Conservation (phyloP, 805 yeast species). For the Candida ulmi region DNA sequence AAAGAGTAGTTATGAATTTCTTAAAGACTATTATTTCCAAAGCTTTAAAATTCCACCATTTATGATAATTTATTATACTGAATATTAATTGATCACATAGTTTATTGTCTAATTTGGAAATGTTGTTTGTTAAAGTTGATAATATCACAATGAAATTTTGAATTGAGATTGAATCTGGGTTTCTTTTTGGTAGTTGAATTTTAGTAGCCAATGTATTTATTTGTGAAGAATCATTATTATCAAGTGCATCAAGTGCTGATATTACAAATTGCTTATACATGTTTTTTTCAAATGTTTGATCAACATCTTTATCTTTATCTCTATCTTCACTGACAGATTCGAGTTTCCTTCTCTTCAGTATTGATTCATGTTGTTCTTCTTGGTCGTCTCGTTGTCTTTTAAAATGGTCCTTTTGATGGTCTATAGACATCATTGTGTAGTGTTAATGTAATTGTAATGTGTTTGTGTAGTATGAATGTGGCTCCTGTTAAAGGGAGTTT, state of each 20-base stretch:
- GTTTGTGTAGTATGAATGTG: background rate
- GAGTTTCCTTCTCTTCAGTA: conserved; percentile 7
- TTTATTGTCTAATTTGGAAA: conserved; percentile 52
- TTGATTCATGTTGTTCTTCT: conserved; percentile 6
- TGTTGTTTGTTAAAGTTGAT: conserved; percentile 53
- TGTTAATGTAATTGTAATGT: background rate
- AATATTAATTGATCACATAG: conserved; percentile 48
- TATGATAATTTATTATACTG: conserved; percentile 51
- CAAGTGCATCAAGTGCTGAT: conserved; percentile 67
- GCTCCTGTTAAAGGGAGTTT: too few relatives aligned
- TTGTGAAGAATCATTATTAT: conserved; percentile 50
- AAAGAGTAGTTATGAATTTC: conserved; percentile 69
- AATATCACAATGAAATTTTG: conserved; percentile 51
- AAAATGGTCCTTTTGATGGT: conserved; percentile 21
- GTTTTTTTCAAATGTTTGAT: conserved; percentile 24
- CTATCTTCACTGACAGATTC: background rate
- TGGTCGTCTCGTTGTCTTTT: conserved; percentile 22
- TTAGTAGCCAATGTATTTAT: conserved; percentile 57
- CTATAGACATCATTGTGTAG: conserved; percentile 23
- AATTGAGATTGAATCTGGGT: conserved; percentile 48
- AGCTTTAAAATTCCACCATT: conserved; percentile 51
- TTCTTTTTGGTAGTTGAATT: conserved; percentile 44
- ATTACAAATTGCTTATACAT: conserved; percentile 43
- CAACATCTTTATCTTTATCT: conserved; percentile 3
- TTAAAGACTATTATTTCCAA: conserved; percentile 50